Percentiles rank a stretch among this genome's conserved stretches.
Conservation (phyloP, 257 asterid genomes). For the Perilla frutescens region DNA sequence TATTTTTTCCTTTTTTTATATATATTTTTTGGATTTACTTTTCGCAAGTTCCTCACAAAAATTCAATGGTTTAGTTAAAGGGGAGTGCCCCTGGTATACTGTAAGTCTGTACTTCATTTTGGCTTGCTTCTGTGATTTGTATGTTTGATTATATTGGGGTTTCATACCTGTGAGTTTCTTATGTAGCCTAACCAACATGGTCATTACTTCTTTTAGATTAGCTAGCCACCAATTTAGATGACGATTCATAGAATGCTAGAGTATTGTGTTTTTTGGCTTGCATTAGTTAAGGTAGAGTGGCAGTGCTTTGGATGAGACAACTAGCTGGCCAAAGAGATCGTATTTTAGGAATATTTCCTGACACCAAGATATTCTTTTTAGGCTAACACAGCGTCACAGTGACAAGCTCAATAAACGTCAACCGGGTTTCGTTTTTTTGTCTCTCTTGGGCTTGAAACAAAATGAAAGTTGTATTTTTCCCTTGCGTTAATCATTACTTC, state of each 20-base stretch:
- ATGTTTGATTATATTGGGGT: conserved; percentile 13
- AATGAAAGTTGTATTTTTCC: conserved; percentile 3
- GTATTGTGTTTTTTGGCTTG: conserved; percentile 17
- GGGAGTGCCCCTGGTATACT: not conserved
- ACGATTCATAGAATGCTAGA: not conserved
- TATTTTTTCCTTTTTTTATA: not conserved
- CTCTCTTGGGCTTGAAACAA: not conserved
- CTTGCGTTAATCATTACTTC: not conserved
- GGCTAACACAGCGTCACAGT: conserved; percentile 12
- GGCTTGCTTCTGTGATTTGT: not conserved
- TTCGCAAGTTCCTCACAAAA: not conserved
- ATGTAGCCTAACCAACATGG: conserved; percentile 15
- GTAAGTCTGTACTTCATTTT: not conserved
- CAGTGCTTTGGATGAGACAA: not conserved
- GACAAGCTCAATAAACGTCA: not conserved
- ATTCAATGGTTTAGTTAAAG: not conserved
- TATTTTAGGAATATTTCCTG: conserved; percentile 7
- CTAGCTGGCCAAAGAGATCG: not conserved
- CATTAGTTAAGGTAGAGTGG: conserved; percentile 12
- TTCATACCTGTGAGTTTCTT: not conserved
- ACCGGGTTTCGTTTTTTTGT: not conserved
- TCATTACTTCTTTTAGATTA: conserved; percentile 4
- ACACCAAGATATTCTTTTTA: not conserved
- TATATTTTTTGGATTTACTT: not conserved
- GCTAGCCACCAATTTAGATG: conserved; percentile 6